Evolutionary conservation across 352 stramenopile genomes (phyloP).

Genomic region (Phytophthora citricola): DNA sequence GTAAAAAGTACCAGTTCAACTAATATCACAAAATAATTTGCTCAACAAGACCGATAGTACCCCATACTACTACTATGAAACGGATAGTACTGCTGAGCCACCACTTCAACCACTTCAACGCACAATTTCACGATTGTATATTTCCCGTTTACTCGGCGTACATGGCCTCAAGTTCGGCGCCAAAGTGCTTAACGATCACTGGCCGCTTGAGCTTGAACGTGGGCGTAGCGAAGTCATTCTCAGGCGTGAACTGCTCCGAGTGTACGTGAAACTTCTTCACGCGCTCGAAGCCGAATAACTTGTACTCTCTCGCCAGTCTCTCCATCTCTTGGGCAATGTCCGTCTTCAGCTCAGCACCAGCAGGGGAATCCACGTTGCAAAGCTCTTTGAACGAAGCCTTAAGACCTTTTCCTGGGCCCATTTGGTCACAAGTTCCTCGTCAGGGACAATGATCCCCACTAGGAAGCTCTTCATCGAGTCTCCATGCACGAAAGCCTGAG

Average conservation of each 20-base stretch:
- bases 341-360: conserved; percentile 37
- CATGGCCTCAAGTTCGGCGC: conserved; percentile 80
- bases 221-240: conserved; percentile 95
- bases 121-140: too few relatives aligned
- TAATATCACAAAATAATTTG: too few relatives aligned
- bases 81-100: too few relatives aligned
- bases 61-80: too few relatives aligned
- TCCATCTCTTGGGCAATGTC: conserved; percentile 86
- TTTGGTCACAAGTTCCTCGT: conserved; percentile 86
- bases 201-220: conserved; percentile 97
- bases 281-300: conserved; percentile 94
- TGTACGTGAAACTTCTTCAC: conserved; percentile 90
- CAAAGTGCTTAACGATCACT: conserved; percentile 88
- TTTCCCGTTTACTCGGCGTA: conserved; percentile 51
- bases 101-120: too few relatives aligned
- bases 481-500: conserved; percentile 95
- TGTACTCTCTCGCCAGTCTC: conserved; percentile 57
- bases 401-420: conserved; percentile 69
- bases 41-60: too few relatives aligned
- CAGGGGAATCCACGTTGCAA: conserved; percentile 6
- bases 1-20: too few relatives aligned
- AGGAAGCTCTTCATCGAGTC: conserved; percentile 95
- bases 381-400: conserved; percentile 36
- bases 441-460: conserved; percentile 94
- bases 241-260: conserved; percentile 85